Conservation (phyloP, 306 rosid species). For the Ammopiptanthus mongolicus region DNA sequence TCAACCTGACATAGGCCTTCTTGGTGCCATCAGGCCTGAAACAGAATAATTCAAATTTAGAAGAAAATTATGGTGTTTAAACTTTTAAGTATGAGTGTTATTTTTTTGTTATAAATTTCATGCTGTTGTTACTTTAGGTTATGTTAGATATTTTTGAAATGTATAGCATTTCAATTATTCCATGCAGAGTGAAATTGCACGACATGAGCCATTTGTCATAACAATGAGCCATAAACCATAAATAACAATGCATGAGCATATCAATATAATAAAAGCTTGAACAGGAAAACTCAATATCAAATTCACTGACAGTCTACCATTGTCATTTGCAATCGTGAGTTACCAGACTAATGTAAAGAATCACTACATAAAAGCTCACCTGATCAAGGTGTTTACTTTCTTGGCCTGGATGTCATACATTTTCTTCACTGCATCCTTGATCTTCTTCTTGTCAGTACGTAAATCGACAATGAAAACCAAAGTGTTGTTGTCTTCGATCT, state of each 20-base stretch:
- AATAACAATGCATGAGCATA: neutral
- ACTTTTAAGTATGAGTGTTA: neutral
- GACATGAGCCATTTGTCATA: neutral
- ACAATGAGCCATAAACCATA: neutral
- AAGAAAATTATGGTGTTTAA: neutral
- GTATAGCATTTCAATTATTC: neutral
- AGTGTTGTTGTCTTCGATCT: constrained; percentile 86
- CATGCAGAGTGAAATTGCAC: neutral
- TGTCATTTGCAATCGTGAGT: neutral
- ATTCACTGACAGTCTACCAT: neutral
- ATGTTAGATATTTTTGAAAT: neutral
- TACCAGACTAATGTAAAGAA: neutral
- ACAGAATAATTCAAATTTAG: neutral
- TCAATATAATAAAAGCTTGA: neutral
- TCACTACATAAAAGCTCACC: constrained; percentile 33
- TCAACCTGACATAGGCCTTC: constrained; percentile 86
- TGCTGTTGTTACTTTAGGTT: neutral
- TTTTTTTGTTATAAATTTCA: neutral
- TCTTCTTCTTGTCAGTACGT: constrained; percentile 91
- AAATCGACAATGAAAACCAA: constrained; percentile 83
- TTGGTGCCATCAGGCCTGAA: constrained; percentile 93
- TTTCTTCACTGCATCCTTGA: constrained; percentile 79
- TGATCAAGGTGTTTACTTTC: constrained; percentile 86
- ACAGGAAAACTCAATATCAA: neutral
- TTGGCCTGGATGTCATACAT: constrained; percentile 90